Evolutionary conservation across 495 filamentous ascomycete genomes (phyloP), one percentile per base, ranked within the genome.

Genomic region (Staphylotrichum tortipilum): DNA sequence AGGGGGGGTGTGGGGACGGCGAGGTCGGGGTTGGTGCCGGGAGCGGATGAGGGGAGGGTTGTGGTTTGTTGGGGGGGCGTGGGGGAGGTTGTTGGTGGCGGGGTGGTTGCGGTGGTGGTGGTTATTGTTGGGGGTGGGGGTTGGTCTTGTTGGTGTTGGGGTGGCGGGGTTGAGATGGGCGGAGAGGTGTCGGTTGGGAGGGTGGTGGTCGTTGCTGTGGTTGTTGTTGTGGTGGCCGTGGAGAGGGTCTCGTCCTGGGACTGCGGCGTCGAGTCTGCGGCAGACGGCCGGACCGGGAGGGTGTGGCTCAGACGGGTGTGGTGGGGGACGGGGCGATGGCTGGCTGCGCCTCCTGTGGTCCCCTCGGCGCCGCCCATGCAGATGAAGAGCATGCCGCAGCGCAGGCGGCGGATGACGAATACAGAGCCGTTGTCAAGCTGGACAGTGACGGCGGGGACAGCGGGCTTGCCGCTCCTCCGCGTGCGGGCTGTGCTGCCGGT

Each of bases 311-410:
- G 33, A 5, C 45, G 17, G 45, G 45, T 39, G 35, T 7, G 28
- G 15, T 49, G 35, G 15, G 44, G 33, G 2, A 22, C 33, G 29
- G 29, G 44, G 31, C 0, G 31, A 28, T 28, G 3, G 33, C 19
- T 37, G 8, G 12, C 15, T 8, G 31, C 30, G 22, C 17, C 21
- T n/a, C n/a, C 4, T 29, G 38, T 19, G 15, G 40, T 22, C 8
- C 26, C 30, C 26, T 47, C 47, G 14, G 47, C 39, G n/a, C 71
- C 69, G n/a, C 75, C 74, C 39, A 77, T 65, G 54, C 71, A 75
- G 39, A 79, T 67, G 51, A 78, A 76, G 31, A 79, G 53, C 50
- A 79, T 64, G 12, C 73, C 74, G 61, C 74, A 76, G 5, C 55
- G 53, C 41, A 79, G 61, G 0, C 59, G 58, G 3, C 75, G 62